Conservation (phyloP, 139 green algal genomes). For the Yamagishiella unicocca region DNA sequence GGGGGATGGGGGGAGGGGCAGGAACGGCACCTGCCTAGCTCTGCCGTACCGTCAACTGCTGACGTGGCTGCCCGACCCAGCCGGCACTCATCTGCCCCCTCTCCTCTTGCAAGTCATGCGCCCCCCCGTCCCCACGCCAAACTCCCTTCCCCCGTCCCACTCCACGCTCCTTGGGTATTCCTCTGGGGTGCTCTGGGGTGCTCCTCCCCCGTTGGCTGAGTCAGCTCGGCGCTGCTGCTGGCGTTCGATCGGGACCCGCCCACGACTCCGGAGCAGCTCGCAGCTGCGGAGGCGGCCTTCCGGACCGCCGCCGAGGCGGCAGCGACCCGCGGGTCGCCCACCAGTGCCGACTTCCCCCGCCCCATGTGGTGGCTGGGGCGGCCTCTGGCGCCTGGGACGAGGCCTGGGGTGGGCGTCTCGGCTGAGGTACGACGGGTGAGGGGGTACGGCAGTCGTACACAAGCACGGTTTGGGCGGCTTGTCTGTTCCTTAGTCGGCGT, state of each 20-base stretch:
- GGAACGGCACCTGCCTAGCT: too few species aligned
- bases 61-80: too few species aligned
- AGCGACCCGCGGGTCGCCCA: background rate
- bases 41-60: too few species aligned
- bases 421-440: conserved; percentile 2
- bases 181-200: background rate
- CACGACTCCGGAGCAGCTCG: background rate
- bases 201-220: background rate
- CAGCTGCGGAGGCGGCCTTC: background rate
- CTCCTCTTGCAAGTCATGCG: too few species aligned
- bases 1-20: too few species aligned
- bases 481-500: too few species aligned
- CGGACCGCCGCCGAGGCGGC: background rate
- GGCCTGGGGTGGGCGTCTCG: background rate
- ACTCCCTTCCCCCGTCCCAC: background rate
- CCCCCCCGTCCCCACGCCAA: background rate
- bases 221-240: background rate
- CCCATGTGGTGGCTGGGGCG: conserved; percentile 21
- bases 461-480: too few species aligned
- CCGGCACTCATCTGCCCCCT: too few species aligned
- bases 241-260: background rate
- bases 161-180: background rate
- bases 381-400: background rate
- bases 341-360: background rate
- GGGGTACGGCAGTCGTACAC: background rate